Percentiles rank a stretch among this genome's conserved stretches.
phyloP scores from a whole-genome alignment of 805 yeast species.

The Pichia deserticola region DNA sequence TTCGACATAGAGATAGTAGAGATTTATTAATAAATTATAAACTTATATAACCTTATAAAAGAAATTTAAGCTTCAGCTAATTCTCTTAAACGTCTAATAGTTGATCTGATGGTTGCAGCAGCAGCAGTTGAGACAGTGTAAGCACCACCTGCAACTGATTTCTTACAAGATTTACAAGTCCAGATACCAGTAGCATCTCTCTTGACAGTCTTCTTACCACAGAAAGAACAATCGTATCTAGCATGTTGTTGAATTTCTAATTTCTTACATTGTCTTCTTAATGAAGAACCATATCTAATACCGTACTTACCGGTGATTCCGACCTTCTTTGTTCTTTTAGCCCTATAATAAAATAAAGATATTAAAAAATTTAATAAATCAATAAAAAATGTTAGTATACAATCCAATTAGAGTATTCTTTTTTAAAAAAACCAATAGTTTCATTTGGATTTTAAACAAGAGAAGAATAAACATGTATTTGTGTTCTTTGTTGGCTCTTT shows the following conservation, averaged over 20 bases:
- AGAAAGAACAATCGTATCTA: constrained; percentile 98
- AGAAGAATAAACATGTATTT: too few relatives aligned
- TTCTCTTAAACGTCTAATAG: constrained; percentile 99
- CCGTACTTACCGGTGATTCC: constrained; percentile 99
- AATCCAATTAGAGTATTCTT: too few relatives aligned
- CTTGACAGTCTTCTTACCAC: constrained; percentile 98
- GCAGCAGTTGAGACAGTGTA: constrained; percentile 99
- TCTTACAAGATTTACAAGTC: constrained; percentile 90
- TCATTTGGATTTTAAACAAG: too few relatives aligned
- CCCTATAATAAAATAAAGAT: constrained; percentile 45
- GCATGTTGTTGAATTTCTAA: constrained; percentile 99
- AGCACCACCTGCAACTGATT: constrained; percentile 99
- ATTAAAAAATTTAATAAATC: neutral
- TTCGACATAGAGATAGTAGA: neutral
- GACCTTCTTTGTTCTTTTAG: constrained; percentile 99
- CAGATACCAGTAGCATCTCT: constrained; percentile 99
- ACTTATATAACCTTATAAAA: constrained; percentile 1
- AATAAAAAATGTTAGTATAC: too few relatives aligned
- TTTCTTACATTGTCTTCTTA: constrained; percentile 99
- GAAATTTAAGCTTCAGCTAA: constrained; percentile 91
- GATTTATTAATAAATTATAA: neutral
- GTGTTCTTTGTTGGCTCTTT: too few relatives aligned
- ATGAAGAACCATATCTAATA: constrained; percentile 99
- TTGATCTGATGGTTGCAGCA: constrained; percentile 99
- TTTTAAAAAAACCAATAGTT: too few relatives aligned